Evolutionary conservation across 345 rosid genomes (phyloP).

Genomic region (rapeseed (Brassica napus)): DNA sequence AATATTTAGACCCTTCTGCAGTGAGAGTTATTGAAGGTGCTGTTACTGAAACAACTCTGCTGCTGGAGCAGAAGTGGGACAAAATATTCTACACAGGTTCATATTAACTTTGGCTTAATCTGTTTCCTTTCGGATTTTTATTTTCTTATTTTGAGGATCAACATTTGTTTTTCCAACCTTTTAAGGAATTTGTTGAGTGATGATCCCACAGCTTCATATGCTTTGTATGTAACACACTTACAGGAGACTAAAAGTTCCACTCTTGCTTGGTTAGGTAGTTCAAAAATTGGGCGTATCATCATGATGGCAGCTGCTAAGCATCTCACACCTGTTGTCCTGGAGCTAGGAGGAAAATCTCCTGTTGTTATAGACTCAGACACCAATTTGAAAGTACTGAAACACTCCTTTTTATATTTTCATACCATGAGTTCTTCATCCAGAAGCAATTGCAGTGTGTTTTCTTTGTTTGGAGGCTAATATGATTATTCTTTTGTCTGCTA

Average conservation of each 20-base stretch:
- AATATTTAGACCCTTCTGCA: conserved; percentile 71
- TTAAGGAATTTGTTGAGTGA: not conserved
- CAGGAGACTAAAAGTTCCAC: not conserved
- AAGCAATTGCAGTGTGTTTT: not conserved
- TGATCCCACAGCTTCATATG: not conserved
- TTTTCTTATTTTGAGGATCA: not conserved
- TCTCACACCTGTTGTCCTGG: conserved; percentile 88
- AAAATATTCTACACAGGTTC: conserved; percentile 96
- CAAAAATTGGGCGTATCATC: conserved; percentile 70
- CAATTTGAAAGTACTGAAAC: conserved; percentile 58
- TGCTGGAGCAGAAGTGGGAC: conserved; percentile 96
- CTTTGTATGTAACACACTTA: not conserved
- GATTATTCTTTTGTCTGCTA: conserved; percentile 27
- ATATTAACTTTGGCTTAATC: not conserved
- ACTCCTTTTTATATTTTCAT: not conserved
- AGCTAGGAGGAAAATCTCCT: conserved; percentile 97
- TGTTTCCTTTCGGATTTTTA: not conserved
- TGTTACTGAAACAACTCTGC: conserved; percentile 67
- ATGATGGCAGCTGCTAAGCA: conserved; percentile 97
- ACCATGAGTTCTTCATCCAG: not conserved
- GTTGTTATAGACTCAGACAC: conserved; percentile 74
- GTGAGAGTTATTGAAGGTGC: conserved; percentile 86
- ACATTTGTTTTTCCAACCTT: not conserved
- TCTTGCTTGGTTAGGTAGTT: conserved; percentile 59
- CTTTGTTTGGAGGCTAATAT: conserved; percentile 5